Conservation (phyloP, 805 yeast genomes). For the Myxozyma mucilagina region DNA sequence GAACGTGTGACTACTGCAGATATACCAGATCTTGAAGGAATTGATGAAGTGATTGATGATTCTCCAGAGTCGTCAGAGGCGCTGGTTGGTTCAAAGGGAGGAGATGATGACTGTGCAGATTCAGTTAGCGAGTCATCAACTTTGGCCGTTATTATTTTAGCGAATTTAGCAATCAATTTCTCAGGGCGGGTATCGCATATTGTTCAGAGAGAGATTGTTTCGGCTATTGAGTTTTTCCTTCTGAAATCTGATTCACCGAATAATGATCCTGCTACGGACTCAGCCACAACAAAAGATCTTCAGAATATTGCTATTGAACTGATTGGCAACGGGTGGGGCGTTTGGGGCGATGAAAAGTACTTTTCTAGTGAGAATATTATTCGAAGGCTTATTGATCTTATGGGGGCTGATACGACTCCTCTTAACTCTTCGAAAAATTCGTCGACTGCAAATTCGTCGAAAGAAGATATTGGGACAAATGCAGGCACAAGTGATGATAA, state of each 20-base stretch:
- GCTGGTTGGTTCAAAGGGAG: background rate
- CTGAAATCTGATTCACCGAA: background rate
- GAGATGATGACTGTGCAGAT: conserved; percentile 12
- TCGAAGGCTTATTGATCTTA: conserved; percentile 10
- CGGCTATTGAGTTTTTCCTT: conserved; percentile 18
- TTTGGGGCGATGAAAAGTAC: conserved; percentile 28
- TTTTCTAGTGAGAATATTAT: conserved; percentile 6
- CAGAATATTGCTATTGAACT: conserved; percentile 30
- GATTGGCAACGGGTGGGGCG: conserved; percentile 25
- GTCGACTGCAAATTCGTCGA: background rate
- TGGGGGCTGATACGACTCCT: conserved; percentile 21
- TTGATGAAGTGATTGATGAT: conserved; percentile 22
- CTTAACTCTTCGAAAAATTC: background rate
- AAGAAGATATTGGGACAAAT: background rate
- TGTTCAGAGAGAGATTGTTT: conserved; percentile 22
- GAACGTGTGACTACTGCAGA: conserved; percentile 13
- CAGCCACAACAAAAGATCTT: conserved; percentile 1
- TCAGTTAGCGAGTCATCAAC: conserved; percentile 15
- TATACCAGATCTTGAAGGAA: conserved; percentile 2
- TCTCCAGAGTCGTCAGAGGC: background rate
- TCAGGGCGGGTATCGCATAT: conserved; percentile 12
- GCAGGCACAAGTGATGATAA: background rate
- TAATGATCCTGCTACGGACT: conserved; percentile 5
- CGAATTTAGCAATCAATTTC: conserved; percentile 19
- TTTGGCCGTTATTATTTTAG: conserved; percentile 24